Evolutionary conservation across 2,329 filamentous ascomycete genomes (phyloP), one percentile per base, ranked within the genome.

Genomic region (Apiospora koreana): DNA sequence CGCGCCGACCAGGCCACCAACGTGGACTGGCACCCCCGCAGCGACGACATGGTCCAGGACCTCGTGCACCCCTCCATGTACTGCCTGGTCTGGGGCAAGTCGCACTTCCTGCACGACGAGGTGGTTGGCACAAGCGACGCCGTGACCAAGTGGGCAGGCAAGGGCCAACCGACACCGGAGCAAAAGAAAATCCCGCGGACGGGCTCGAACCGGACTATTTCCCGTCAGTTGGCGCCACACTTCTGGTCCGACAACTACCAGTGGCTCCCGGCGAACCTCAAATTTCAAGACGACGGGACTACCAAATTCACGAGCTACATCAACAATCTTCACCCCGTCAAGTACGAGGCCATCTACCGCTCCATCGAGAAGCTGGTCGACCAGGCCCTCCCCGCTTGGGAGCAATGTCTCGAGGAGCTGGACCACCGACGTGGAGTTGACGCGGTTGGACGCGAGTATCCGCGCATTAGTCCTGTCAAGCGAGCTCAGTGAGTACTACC

Each of bases 1-100:
- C 82, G 87, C 71, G 76, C 82, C 23, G 81, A 85, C 2, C 83
- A 84, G 7, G 80, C 81, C 43, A 46, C 76, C 0, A 18, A 35
- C 35, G 80, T 82, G 50, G 88, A 90, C 77, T 91, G 85, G 83
- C 87, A 91, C 76, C 89, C 88, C 0, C 78, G 82, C 5, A 87
- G 85, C 0, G 77, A 87, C 67, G 77, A 83, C 1, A 84, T 82
- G 74, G 87, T 91, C 1, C 83, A 87, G 6, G 85, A 91, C 74
- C 79, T 91, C 3, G 83, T 91, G 21, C 85, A 91, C 73, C 88
- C 89, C 7, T 90, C 87, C 1, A 79, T 91, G 69, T 91, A 86
- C 72, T 88, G 88, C 0, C 77, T 91, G 0, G 78, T 88, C 1
- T 88, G 86, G 71, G 82, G 82, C 5, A 76, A 77, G 68, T 25